A percentile compares a stretch with the other conserved stretches of the same genome.
Conservation (phyloP, 345 rosid species). For the Rhodamnia argentea region DNA sequence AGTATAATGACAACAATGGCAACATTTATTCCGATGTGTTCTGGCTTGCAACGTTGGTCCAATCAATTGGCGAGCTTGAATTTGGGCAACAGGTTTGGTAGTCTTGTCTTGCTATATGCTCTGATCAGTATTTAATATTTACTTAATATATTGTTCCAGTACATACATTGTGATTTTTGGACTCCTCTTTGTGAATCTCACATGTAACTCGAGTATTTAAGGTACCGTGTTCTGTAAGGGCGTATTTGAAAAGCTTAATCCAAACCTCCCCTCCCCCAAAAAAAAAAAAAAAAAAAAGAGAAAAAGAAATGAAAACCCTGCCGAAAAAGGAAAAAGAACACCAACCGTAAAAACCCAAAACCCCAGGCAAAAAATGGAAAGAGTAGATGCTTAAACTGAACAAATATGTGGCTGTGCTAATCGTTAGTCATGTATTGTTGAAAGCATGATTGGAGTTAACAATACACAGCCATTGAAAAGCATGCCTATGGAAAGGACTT, state of each 20-base stretch:
- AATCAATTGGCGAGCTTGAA: conserved; percentile 88
- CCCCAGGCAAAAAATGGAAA: neutral
- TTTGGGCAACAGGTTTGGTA: conserved; percentile 79
- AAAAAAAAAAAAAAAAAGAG: neutral
- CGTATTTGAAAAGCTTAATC: neutral
- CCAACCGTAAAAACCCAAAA: neutral
- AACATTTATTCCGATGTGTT: conserved; percentile 90
- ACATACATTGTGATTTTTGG: neutral
- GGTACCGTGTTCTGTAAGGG: neutral
- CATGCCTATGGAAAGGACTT: neutral
- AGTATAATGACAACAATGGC: conserved; percentile 95
- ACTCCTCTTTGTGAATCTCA: neutral
- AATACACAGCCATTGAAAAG: neutral
- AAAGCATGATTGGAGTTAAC: neutral
- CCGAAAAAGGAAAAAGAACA: neutral
- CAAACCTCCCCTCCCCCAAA: neutral
- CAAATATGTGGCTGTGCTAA: neutral
- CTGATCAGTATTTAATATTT: neutral
- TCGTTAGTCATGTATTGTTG: neutral
- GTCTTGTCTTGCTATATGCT: neutral
- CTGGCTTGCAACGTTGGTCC: conserved; percentile 92
- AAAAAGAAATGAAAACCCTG: neutral
- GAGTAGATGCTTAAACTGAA: neutral
- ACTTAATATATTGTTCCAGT: neutral
- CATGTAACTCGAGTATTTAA: neutral